phyloP scores from a whole-genome alignment of 176 grass and related monocot genomes.

The Dendrocalamus sinicus region DNA sequence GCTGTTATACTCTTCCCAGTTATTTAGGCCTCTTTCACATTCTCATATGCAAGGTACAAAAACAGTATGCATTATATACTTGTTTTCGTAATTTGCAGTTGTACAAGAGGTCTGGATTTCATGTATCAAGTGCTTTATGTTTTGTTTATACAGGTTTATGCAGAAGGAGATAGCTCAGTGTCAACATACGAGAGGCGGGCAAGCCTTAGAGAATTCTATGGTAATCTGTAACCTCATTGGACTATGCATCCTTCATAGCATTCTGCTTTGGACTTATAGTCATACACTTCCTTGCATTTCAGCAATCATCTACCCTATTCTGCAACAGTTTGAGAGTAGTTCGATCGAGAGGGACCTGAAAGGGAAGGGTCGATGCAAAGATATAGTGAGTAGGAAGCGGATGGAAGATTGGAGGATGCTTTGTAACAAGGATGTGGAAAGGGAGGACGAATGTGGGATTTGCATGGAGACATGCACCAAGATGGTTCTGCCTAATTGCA shows the following conservation, averaged over 20 bases:
- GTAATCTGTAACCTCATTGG: slow-evolving; percentile 39
- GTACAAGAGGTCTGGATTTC: neutral
- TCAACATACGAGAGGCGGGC: slow-evolving; percentile 74
- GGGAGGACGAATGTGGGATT: slow-evolving; percentile 76
- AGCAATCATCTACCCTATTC: slow-evolving; percentile 81
- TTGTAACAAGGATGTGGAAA: slow-evolving; percentile 64
- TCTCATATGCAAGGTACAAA: slow-evolving; percentile 67
- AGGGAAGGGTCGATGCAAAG: slow-evolving; percentile 61
- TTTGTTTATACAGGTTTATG: slow-evolving; percentile 59
- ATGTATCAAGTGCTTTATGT: neutral
- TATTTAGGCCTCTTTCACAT: slow-evolving; percentile 69
- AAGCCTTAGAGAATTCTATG: slow-evolving; percentile 75
- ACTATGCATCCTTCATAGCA: neutral
- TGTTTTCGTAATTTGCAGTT: neutral
- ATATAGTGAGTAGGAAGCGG: slow-evolving; percentile 57
- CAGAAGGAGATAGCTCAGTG: slow-evolving; percentile 67
- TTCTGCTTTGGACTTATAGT: slow-evolving; percentile 9
- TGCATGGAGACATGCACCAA: slow-evolving; percentile 79
- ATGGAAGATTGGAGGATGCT: slow-evolving; percentile 66
- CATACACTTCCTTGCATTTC: slow-evolving; percentile 34
- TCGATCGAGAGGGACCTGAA: slow-evolving; percentile 52
- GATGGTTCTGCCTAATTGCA: slow-evolving; percentile 83
- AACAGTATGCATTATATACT: neutral
- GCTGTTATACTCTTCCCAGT: slow-evolving; percentile 58
- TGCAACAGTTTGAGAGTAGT: slow-evolving; percentile 70